Evolutionary conservation across 2,329 filamentous ascomycete genomes (phyloP).

Genomic region (Colletotrichum lindemuthianum): DNA sequence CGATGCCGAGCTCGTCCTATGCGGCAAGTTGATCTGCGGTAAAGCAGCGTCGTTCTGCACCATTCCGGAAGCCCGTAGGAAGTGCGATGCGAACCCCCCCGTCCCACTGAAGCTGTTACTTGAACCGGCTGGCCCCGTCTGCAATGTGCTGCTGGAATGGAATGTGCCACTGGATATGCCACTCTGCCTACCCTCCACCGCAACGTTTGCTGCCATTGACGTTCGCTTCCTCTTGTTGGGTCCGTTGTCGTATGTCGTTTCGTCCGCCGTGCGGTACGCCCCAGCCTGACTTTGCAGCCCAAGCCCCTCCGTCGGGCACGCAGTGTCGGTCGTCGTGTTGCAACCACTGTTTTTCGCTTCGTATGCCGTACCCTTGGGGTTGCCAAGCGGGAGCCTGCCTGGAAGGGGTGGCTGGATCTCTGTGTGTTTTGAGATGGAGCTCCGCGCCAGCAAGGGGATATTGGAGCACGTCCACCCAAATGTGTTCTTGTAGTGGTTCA

Average conservation of each 20-base stretch:
- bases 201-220: conserved; percentile 8
- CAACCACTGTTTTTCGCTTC: conserved; percentile 4
- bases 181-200: not conserved
- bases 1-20: conserved; percentile 16
- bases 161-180: conserved; percentile 9
- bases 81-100: conserved; percentile 16
- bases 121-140: not conserved
- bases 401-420: conserved; percentile 54
- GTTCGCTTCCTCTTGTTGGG: conserved; percentile 39
- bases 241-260: not conserved
- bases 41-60: not conserved
- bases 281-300: no score
- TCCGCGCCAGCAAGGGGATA: conserved; percentile 61
- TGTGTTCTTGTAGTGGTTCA: conserved; percentile 46
- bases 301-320: no score
- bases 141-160: not conserved
- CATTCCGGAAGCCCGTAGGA: conserved; percentile 16
- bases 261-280: not conserved
- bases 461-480: conserved; percentile 46
- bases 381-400: conserved; percentile 53
- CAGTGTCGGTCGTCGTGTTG: not conserved
- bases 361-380: conserved; percentile 31
- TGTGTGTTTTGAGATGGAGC: conserved; percentile 53
- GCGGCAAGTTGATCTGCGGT: conserved; percentile 15
- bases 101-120: conserved; percentile 1